These are phyloP conservation scores for Phytopythium ostracodes DNA, from an alignment of 352 stramenopile species.

Conservation along the genomic window DNA sequence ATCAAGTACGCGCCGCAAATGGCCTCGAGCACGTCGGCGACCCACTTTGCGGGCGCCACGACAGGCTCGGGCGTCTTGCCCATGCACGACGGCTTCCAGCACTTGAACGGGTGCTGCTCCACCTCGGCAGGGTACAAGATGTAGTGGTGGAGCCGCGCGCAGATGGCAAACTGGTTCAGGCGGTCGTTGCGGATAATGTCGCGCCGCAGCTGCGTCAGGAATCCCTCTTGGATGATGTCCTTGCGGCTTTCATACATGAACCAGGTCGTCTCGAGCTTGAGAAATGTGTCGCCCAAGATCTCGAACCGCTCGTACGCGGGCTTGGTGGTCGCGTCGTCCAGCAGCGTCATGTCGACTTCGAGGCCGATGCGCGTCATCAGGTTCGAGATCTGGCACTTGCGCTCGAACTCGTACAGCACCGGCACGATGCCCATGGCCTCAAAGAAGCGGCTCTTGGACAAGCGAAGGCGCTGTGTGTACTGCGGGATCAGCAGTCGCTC, in stretches of 20 bases:
- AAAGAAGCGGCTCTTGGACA: slow-evolving; percentile 73
- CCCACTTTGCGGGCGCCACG: slow-evolving; percentile 78
- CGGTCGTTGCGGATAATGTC: slow-evolving; percentile 88
- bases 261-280: slow-evolving; percentile 86
- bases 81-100: slow-evolving; percentile 88
- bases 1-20: slow-evolving; percentile 80
- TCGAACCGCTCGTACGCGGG: slow-evolving; percentile 79
- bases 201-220: slow-evolving; percentile 64
- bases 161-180: slow-evolving; percentile 68
- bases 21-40: slow-evolving; percentile 80
- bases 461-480: slow-evolving; percentile 54
- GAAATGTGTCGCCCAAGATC: slow-evolving; percentile 79
- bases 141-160: slow-evolving; percentile 59
- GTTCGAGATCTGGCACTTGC: slow-evolving; percentile 86
- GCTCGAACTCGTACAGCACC: slow-evolving; percentile 84
- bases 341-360: slow-evolving; percentile 65
- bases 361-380: slow-evolving; percentile 78
- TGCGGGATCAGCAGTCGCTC: slow-evolving; percentile 72
- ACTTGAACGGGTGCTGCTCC: slow-evolving; percentile 80
- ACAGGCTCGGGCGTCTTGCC: slow-evolving; percentile 69
- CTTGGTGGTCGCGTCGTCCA: slow-evolving; percentile 83
- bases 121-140: slow-evolving; percentile 77
- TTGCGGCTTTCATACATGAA: slow-evolving; percentile 73
- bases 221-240: slow-evolving; percentile 70
- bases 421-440: slow-evolving; percentile 81